Conservation (phyloP, 345 rosid genomes). For the Bruguiera sexangula region DNA sequence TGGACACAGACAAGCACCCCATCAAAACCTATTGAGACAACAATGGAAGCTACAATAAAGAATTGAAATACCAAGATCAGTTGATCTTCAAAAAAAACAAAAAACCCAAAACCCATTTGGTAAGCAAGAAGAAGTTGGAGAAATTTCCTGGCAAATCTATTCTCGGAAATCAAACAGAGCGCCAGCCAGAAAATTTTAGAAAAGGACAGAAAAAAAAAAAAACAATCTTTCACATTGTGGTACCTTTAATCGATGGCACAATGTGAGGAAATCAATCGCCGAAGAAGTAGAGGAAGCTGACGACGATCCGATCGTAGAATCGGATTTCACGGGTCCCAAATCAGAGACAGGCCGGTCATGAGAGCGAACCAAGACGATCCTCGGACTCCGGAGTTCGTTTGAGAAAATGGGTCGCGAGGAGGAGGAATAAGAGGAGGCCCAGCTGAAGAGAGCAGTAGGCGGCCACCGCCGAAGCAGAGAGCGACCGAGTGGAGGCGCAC, state of each 20-base stretch:
- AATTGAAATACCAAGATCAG: neutral
- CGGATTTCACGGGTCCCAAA: slow-evolving; percentile 25
- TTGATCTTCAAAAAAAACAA: neutral
- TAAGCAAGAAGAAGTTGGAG: neutral
- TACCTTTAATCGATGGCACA: slow-evolving; percentile 29
- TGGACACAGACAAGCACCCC: neutral
- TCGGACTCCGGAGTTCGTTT: slow-evolving; percentile 24
- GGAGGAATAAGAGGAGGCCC: slow-evolving; percentile 3
- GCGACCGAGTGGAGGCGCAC: slow-evolving; percentile 33
- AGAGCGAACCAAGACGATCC: slow-evolving; percentile 45
- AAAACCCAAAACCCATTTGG: neutral
- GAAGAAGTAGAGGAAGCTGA: slow-evolving; percentile 16
- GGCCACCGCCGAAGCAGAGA: slow-evolving; percentile 23
- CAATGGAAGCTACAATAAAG: neutral
- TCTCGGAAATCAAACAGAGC: too few relatives aligned
- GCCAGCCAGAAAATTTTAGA: neutral
- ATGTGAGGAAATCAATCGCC: slow-evolving; percentile 29
- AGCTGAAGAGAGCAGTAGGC: slow-evolving; percentile 26
- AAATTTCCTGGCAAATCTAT: neutral
- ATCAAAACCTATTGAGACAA: neutral
- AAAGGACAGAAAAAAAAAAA: neutral
- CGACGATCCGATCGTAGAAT: slow-evolving; percentile 20
- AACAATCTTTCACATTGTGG: neutral
- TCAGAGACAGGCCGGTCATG: slow-evolving; percentile 32
- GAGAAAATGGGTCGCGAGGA: slow-evolving; percentile 24